A percentile compares a stretch with the other conserved stretches of the same genome.
Conservation (phyloP, 441 rosid genomes). For the Metrosideros polymorpha region DNA sequence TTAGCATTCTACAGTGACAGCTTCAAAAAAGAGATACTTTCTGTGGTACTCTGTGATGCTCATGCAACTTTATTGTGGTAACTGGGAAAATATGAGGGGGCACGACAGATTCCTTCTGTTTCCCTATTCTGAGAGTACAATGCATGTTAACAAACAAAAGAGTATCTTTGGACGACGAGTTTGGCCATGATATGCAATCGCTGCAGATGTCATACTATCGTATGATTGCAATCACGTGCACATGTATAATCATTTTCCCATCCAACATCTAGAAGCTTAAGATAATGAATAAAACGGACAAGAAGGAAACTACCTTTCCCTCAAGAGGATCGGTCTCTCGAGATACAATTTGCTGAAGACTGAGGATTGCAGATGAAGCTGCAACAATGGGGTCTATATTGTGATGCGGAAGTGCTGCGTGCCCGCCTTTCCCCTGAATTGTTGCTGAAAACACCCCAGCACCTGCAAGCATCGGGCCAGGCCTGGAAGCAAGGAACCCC, state of each 20-base stretch:
- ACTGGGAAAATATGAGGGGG: too few relatives aligned
- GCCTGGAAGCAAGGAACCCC: conserved; percentile 46
- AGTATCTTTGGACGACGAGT: not conserved
- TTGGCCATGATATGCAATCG: not conserved
- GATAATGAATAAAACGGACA: not conserved
- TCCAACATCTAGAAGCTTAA: not conserved
- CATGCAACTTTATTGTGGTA: too few relatives aligned
- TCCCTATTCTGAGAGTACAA: not conserved
- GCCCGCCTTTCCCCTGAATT: conserved; percentile 52
- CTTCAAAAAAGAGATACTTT: not conserved
- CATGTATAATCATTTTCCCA: not conserved
- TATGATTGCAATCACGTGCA: not conserved
- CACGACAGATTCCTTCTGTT: not conserved
- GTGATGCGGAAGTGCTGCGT: conserved; percentile 50
- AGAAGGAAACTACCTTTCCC: conserved; percentile 31
- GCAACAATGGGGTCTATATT: conserved; percentile 63
- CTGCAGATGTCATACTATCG: not conserved
- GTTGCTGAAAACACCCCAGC: conserved; percentile 41
- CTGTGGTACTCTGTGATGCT: too few relatives aligned
- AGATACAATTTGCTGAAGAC: conserved; percentile 61
- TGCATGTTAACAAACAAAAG: not conserved
- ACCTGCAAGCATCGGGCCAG: conserved; percentile 64
- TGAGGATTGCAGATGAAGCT: conserved; percentile 50
- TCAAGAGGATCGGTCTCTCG: conserved; percentile 74
- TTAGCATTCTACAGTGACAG: not conserved